Percentiles rank a stretch among this genome's conserved stretches.
These are phyloP conservation scores for Russula dissimulans DNA, from an alignment of 768 basidiomycete species.

Conservation along the genomic window DNA sequence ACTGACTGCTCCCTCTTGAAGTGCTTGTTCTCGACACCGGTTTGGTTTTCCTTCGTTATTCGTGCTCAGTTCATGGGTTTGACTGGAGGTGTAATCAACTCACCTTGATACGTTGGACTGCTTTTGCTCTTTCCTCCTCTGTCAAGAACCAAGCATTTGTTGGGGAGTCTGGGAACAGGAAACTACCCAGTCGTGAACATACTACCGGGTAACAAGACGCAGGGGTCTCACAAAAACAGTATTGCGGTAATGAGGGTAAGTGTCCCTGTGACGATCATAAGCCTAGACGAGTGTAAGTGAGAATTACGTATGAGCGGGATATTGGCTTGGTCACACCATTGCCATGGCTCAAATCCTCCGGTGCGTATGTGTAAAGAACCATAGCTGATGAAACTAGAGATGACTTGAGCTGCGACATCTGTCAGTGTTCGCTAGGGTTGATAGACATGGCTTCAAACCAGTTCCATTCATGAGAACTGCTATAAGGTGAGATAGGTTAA, in stretches of 20 bases:
- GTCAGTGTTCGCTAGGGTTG: neutral
- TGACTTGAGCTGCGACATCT: conserved; percentile 47
- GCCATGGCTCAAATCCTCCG: conserved; percentile 54
- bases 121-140: conserved; percentile 48
- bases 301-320: conserved; percentile 9
- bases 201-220: neutral
- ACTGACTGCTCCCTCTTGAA: conserved; percentile 75
- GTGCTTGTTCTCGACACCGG: conserved; percentile 72
- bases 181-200: conserved; percentile 30
- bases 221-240: conserved; percentile 41
- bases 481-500: neutral
- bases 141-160: conserved; percentile 71
- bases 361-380: conserved; percentile 56
- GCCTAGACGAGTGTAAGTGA: conserved; percentile 29
- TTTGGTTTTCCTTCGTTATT: conserved; percentile 52
- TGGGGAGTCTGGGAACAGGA: conserved; percentile 67
- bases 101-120: conserved; percentile 58
- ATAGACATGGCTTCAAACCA: conserved; percentile 29
- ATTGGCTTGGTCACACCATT: conserved; percentile 38
- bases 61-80: neutral
- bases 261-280: conserved; percentile 61
- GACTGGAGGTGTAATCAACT: neutral
- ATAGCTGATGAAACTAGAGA: conserved; percentile 61
- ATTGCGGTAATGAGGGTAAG: conserved; percentile 46
- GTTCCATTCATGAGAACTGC: conserved; percentile 69